A percentile compares a stretch with the other conserved stretches of the same genome.
Evolutionary conservation across 1,139 yeast genomes (phyloP).

Genomic region (Diutina mesorugosa): DNA sequence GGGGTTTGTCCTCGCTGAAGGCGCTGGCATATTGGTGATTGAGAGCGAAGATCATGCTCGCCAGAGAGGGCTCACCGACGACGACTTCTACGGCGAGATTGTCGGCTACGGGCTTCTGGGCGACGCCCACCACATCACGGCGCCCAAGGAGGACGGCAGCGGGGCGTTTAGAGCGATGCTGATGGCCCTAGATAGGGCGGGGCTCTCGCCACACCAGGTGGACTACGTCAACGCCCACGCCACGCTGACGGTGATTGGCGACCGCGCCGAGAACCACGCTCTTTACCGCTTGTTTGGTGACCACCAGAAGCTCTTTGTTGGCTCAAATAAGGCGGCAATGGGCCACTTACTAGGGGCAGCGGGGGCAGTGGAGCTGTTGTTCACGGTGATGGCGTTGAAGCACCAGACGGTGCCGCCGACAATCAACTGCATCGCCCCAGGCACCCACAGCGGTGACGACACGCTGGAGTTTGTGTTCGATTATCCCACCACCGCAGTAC

Average conservation of each 20-base stretch:
- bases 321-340: slow-evolving; percentile 83
- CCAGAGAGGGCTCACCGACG: slow-evolving; percentile 35
- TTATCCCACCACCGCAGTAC: slow-evolving; percentile 28
- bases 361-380: slow-evolving; percentile 85
- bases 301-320: slow-evolving; percentile 27
- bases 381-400: slow-evolving; percentile 56
- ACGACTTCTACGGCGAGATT: slow-evolving; percentile 64
- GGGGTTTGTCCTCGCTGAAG: slow-evolving; percentile 94
- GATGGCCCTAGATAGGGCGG: slow-evolving; percentile 49
- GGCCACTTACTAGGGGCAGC: slow-evolving; percentile 96
- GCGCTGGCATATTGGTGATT: slow-evolving; percentile 68
- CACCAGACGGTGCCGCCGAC: slow-evolving; percentile 65
- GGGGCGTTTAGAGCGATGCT: slow-evolving; percentile 83
- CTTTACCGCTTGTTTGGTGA: slow-evolving; percentile 37
- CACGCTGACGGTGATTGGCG: slow-evolving; percentile 85
- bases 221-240: slow-evolving; percentile 94
- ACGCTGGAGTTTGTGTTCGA: slow-evolving; percentile 37
- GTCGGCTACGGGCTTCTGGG: slow-evolving; percentile 85
- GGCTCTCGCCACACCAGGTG: slow-evolving; percentile 28
- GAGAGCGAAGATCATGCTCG: slow-evolving; percentile 72
- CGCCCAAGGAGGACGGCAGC: slow-evolving; percentile 70
- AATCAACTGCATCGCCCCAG: slow-evolving; percentile 47
- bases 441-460: slow-evolving; percentile 30
- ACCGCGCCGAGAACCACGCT: slow-evolving; percentile 75
- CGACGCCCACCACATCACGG: slow-evolving; percentile 88